A percentile compares a stretch with the other conserved stretches of the same genome.
Conservation (phyloP, 768 basidiomycete genomes). For the Suillus bovinus region DNA sequence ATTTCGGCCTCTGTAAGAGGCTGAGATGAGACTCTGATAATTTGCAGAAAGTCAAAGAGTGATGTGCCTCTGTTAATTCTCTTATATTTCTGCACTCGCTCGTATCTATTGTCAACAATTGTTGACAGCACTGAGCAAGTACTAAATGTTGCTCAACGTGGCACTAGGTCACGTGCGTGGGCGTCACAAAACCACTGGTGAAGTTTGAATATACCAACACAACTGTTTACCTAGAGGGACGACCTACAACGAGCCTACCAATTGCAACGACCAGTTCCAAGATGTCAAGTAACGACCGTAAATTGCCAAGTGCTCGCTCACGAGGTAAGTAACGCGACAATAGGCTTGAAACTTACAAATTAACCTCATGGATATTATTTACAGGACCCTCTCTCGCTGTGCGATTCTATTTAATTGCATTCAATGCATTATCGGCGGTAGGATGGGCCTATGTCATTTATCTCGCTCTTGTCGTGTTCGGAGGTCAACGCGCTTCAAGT, state of each 20-base stretch:
- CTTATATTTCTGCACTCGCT: background rate
- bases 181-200: too few relatives aligned
- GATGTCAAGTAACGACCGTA: background rate
- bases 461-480: constrained; percentile 50
- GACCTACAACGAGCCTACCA: background rate
- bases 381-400: constrained; percentile 3
- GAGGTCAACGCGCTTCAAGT: background rate
- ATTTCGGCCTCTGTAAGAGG: background rate
- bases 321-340: constrained; percentile 5
- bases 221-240: background rate
- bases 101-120: background rate
- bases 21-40: background rate
- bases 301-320: background rate
- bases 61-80: background rate
- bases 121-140: background rate
- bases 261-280: background rate
- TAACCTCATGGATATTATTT: background rate
- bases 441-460: constrained; percentile 78
- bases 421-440: constrained; percentile 73
- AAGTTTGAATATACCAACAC: too few relatives aligned
- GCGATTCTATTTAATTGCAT: constrained; percentile 64
- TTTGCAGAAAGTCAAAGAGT: background rate
- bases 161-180: too few relatives aligned
- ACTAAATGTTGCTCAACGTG: too few relatives aligned
- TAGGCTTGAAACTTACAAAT: background rate